A percentile compares a stretch with the other conserved stretches of the same genome.
These are phyloP conservation scores for Elongisporangium undulatum DNA, from an alignment of 352 stramenopile genomes.

Conservation along the genomic window DNA sequence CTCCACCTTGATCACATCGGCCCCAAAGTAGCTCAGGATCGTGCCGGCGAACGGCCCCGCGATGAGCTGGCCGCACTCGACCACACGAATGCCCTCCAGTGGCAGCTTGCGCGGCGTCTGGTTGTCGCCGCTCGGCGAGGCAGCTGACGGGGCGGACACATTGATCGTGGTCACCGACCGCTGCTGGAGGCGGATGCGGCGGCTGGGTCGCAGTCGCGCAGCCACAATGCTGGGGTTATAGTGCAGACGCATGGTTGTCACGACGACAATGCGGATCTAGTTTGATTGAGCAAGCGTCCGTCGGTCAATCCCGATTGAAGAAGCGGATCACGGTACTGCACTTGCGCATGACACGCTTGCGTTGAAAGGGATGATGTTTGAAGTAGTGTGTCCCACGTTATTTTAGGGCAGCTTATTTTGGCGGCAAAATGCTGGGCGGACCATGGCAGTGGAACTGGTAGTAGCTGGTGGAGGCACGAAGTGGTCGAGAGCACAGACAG, in stretches of 20 bases:
- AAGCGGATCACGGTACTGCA: not conserved
- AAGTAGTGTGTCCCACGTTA: slow-evolving; percentile 3
- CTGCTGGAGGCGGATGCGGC: slow-evolving; percentile 2
- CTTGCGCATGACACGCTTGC: slow-evolving; percentile 8
- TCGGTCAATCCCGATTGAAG: not conserved
- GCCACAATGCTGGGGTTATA: not conserved
- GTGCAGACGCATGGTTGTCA: not conserved
- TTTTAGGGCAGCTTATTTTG: slow-evolving; percentile 5
- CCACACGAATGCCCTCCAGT: slow-evolving; percentile 65
- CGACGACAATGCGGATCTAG: slow-evolving; percentile 3
- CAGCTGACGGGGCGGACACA: slow-evolving; percentile 5
- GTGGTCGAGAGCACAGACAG: not conserved
- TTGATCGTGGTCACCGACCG: slow-evolving; percentile 36
- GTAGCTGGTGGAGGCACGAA: slow-evolving; percentile 21
- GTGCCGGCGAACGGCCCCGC: slow-evolving; percentile 75
- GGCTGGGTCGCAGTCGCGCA: not conserved
- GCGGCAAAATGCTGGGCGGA: slow-evolving; percentile 10
- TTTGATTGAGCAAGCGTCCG: slow-evolving; percentile 7
- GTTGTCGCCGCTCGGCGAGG: not conserved
- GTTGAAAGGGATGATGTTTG: slow-evolving; percentile 3
- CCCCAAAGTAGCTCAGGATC: slow-evolving; percentile 88
- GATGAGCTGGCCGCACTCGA: slow-evolving; percentile 81
- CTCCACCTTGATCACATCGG: slow-evolving; percentile 90
- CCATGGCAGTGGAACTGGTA: slow-evolving; percentile 20
- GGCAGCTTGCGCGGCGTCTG: slow-evolving; percentile 24